Percentiles rank a stretch among this genome's conserved stretches.
These are phyloP conservation scores for Asterochloris erici DNA, from an alignment of 139 green algal genomes.

Conservation along the genomic window DNA sequence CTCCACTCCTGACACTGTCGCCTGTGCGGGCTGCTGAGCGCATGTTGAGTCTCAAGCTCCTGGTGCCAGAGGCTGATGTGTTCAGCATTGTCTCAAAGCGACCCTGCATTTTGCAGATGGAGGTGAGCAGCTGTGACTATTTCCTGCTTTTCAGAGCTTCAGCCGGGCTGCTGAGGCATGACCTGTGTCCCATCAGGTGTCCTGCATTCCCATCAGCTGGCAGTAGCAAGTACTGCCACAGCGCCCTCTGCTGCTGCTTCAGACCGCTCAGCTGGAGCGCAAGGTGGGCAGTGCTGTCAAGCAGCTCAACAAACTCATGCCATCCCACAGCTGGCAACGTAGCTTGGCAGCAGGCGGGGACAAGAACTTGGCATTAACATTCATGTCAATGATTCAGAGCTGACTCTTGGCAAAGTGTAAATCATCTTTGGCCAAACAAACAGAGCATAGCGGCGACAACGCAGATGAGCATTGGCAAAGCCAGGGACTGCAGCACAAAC, in stretches of 20 bases:
- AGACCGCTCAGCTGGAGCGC: background rate
- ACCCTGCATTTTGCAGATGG: slow-evolving; percentile 9
- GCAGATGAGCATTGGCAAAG: too few relatives aligned
- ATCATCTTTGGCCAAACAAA: too few relatives aligned
- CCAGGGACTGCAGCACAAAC: too few relatives aligned
- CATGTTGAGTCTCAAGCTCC: slow-evolving; percentile 7
- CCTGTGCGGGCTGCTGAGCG: background rate
- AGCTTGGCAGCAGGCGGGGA: background rate
- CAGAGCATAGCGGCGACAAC: too few relatives aligned
- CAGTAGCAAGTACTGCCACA: slow-evolving; percentile 1
- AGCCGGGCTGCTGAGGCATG: background rate
- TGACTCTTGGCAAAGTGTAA: too few relatives aligned
- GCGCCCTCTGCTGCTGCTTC: slow-evolving; percentile 4
- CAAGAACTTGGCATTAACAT: slow-evolving; percentile 7
- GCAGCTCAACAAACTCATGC: slow-evolving; percentile 7
- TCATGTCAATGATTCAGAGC: background rate
- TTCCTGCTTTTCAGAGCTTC: background rate
- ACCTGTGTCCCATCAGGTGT: background rate
- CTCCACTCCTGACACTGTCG: background rate
- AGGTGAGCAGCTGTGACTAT: background rate
- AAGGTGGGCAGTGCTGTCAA: slow-evolving; percentile 2
- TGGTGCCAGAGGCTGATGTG: slow-evolving; percentile 9
- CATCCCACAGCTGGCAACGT: background rate
- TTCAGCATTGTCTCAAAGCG: background rate
- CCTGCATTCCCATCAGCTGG: background rate